Evolutionary conservation across 805 yeast genomes (phyloP), one percentile per base, ranked within the genome.

Genomic region (Hanseniaspora jakobsenii): DNA sequence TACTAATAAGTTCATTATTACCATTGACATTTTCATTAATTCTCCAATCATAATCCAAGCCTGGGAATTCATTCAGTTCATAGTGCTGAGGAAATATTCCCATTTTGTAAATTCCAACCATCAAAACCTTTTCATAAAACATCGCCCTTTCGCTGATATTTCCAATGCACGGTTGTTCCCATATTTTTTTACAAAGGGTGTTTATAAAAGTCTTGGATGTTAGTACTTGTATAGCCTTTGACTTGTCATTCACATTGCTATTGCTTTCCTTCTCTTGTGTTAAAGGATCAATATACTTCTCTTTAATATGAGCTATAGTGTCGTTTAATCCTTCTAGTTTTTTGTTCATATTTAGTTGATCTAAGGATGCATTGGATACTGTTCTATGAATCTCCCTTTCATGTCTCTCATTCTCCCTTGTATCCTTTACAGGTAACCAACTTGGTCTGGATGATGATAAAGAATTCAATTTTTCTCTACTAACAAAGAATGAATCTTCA

Each of bases 381-480:
- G 56, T 56, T 47, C 63, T 65, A 36, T 67, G 62, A 45, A 78
- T 69, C 53, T 78, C 77, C 38, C 61, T 65, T 51, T 75, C 77
- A 53, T 79, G 87, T 47, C 66, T 66, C 27, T 62, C 56, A 32
- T 68, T 68, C 53, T 79, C 87, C 10, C 54, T 56, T 3, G 61
- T 54, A 31, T 66, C 63, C 55, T 79, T 79, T 5, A 85, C 85
- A 5, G 87, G 87, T 36, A 78, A 57, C 72, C 83, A 76, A 39
- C 75, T 70, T 3, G 87, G 87, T 51, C 87, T 66, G 1, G 84
- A 71, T 35, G 73, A 75, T 41, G 78, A 70, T 29, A 78, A 59
- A 9, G 62, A 58, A 19, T 66, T 67, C 29, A 76, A 55, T 52
- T 79, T 79, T 53, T 78, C 81, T 1, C 66, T 70, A 1, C 85